phyloP scores from a whole-genome alignment of 2,329 filamentous ascomycete species.

The Alternaria incomplexa region DNA sequence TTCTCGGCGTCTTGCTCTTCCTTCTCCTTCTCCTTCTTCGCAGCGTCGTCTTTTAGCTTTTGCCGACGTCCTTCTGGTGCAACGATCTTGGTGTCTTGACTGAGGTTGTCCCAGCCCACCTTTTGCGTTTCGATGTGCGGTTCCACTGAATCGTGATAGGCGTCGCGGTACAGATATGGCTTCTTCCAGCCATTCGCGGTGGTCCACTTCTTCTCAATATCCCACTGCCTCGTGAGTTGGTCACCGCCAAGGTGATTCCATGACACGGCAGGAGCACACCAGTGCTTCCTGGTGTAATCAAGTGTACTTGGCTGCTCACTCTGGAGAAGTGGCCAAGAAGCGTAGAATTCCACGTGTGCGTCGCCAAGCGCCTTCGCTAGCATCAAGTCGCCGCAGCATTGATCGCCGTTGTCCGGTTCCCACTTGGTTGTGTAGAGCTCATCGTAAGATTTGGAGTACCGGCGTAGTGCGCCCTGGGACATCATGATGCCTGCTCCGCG shows the following conservation, averaged over 20 bases:
- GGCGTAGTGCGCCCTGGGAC: conserved; percentile 48
- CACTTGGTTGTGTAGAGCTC: conserved; percentile 40
- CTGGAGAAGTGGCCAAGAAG: conserved; percentile 53
- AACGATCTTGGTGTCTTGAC: conserved; percentile 23
- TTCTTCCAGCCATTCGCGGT: conserved; percentile 36
- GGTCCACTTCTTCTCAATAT: conserved; percentile 43
- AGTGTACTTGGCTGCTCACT: conserved; percentile 50
- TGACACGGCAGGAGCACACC: conserved; percentile 52
- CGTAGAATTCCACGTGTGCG: conserved; percentile 45
- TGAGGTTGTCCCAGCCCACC: conserved; percentile 45
- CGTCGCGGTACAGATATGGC: conserved; percentile 44
- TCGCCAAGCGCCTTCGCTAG: conserved; percentile 44
- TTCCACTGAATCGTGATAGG: conserved; percentile 39
- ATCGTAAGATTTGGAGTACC: conserved; percentile 40
- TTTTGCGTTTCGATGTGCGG: conserved; percentile 37
- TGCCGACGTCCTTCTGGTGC: conserved; percentile 23
- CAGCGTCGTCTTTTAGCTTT: conserved; percentile 17
- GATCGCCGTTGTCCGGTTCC: conserved; percentile 39
- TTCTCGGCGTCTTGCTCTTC: not conserved
- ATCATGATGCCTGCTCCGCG: conserved; percentile 52
- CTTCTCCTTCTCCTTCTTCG: conserved; percentile 1
- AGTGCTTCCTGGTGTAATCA: conserved; percentile 48
- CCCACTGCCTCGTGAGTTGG: conserved; percentile 38
- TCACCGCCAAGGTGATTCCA: conserved; percentile 41
- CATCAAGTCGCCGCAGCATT: conserved; percentile 49